Conservation (phyloP, 352 stramenopile species). For the Thalassiosira livingstoniorum region DNA sequence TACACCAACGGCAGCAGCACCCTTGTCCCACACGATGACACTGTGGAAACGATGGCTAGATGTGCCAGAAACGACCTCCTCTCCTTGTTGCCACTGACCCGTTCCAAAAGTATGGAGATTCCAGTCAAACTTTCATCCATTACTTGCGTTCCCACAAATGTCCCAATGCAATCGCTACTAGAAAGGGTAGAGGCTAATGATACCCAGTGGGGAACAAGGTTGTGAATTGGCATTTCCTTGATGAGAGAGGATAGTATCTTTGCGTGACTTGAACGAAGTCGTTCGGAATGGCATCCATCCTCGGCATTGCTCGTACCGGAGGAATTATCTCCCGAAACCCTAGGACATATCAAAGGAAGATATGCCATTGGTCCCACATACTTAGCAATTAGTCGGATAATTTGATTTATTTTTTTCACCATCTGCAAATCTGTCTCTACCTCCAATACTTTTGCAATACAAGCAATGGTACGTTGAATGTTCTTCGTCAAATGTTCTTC, state of each 20-base stretch:
- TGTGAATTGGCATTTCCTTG: constrained; percentile 29
- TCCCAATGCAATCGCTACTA: constrained; percentile 44
- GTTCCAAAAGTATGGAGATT: constrained; percentile 10
- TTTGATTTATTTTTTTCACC: constrained; percentile 37
- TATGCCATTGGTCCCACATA: constrained; percentile 58
- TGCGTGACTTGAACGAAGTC: constrained; percentile 17
- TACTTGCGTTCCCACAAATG: constrained; percentile 37
- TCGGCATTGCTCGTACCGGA: constrained; percentile 49
- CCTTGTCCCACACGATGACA: too few relatives aligned
- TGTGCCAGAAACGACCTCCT: constrained; percentile 20
- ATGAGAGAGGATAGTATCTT: constrained; percentile 48
- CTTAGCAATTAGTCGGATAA: constrained; percentile 55
- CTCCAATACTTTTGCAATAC: constrained; percentile 52
- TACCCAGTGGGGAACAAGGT: constrained; percentile 39
- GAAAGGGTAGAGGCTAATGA: constrained; percentile 31
- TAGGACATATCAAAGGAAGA: constrained; percentile 49
- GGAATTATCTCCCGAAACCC: constrained; percentile 45
- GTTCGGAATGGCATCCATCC: constrained; percentile 49
- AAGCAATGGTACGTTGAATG: constrained; percentile 52
- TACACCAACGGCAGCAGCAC: too few relatives aligned
- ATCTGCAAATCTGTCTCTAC: constrained; percentile 15
- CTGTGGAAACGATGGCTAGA: too few relatives aligned
- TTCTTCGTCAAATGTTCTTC: constrained; percentile 90
- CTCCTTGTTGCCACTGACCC: constrained; percentile 5
- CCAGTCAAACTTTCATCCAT: constrained; percentile 21